phyloP scores from a whole-genome alignment of 164 flowering plant genomes.

The Protea cynaroides region DNA sequence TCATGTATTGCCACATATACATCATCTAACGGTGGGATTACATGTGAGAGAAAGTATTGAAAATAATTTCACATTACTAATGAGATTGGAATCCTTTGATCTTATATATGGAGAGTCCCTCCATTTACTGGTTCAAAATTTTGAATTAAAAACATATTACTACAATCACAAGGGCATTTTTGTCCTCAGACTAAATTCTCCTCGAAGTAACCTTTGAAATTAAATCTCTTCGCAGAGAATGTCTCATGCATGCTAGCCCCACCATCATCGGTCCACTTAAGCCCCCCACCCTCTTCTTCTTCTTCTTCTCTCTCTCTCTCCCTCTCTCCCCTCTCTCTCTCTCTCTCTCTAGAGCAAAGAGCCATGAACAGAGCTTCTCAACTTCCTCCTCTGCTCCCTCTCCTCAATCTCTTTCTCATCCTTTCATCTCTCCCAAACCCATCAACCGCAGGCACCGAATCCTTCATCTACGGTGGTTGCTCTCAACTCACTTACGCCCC shows the following conservation, averaged over 20 bases:
- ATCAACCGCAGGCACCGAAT: conserved; percentile 21
- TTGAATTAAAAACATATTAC: no score
- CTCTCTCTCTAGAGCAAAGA: background rate
- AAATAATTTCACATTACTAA: no score
- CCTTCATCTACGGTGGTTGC: conserved; percentile 80
- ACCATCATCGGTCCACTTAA: conserved; percentile 17
- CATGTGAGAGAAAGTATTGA: no score
- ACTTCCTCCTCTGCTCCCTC: conserved; percentile 6
- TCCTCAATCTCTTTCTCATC: conserved; percentile 15
- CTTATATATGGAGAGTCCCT: no score
- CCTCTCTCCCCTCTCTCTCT: conserved; percentile 1
- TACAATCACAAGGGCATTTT: no score
- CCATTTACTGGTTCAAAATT: no score
- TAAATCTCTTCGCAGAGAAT: no score
- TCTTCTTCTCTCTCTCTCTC: conserved; percentile 7
- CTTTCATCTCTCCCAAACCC: conserved; percentile 11
- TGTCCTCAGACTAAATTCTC: no score
- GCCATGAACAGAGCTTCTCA: conserved; percentile 13
- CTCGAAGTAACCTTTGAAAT: no score
- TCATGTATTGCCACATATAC: no score
- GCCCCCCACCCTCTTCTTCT: conserved; percentile 17
- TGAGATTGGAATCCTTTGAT: no score
- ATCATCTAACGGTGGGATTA: no score
- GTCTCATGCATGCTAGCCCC: background rate
- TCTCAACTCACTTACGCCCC: conserved; percentile 52